Conservation (phyloP, 306 rosid species). For the Gleditsia sinensis region DNA sequence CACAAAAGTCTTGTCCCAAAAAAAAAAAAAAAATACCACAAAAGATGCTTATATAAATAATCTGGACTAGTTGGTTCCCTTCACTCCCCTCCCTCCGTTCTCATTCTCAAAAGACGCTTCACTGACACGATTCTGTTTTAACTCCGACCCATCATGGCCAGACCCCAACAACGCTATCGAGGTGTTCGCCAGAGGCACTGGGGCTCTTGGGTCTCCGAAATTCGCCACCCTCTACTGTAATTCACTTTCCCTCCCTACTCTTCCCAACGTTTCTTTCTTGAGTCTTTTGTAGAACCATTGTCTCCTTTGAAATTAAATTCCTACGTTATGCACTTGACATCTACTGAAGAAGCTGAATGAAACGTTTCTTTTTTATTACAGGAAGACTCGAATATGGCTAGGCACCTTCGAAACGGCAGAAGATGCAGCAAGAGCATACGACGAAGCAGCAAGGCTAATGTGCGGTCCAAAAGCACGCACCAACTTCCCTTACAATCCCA, state of each 20-base stretch:
- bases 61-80: too few relatives aligned
- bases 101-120: too few relatives aligned
- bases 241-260: conserved; percentile 35
- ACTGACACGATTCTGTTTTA: not conserved
- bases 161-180: conserved; percentile 74
- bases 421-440: conserved; percentile 91
- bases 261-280: not conserved
- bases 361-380: conserved; percentile 10
- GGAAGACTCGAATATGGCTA: conserved; percentile 85
- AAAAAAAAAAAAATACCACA: too few relatives aligned
- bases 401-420: conserved; percentile 89
- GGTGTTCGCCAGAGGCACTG: conserved; percentile 86
- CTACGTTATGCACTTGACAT: too few relatives aligned
- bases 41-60: too few relatives aligned
- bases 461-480: conserved; percentile 79
- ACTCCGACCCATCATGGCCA: conserved; percentile 59
- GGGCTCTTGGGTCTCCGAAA: conserved; percentile 95
- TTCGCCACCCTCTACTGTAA: conserved; percentile 66
- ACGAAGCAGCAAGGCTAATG: conserved; percentile 85
- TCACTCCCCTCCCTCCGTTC: too few relatives aligned
- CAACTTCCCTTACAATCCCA: conserved; percentile 64
- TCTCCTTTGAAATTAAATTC: too few relatives aligned
- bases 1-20: too few relatives aligned
- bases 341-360: too few relatives aligned
- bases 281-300: too few relatives aligned